Conservation (phyloP, 345 rosid genomes). For the Gossypium longicalyx region DNA sequence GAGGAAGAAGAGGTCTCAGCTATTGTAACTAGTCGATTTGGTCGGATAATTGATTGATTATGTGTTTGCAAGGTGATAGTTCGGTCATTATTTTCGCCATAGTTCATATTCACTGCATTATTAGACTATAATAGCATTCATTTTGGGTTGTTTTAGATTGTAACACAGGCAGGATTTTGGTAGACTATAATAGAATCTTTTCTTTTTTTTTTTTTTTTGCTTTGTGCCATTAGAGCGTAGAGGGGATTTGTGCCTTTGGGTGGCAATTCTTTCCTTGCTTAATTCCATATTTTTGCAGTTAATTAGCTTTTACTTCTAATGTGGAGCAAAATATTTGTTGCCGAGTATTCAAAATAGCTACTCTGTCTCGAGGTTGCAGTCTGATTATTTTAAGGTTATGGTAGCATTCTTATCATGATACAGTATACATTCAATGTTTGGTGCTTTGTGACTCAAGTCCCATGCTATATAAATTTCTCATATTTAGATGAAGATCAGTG, state of each 20-base stretch:
- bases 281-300: background rate
- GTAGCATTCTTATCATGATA: no score
- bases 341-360: background rate
- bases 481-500: no score
- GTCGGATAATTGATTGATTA: background rate
- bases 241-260: background rate
- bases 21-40: background rate
- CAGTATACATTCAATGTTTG: no score
- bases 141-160: no score
- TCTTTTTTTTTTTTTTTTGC: no score
- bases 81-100: no score
- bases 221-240: background rate
- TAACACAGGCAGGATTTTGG: no score
- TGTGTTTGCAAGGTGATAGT: background rate
- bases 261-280: background rate
- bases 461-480: no score
- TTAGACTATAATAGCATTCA: no score
- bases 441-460: no score
- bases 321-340: background rate
- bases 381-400: background rate
- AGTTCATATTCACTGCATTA: no score
- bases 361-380: background rate
- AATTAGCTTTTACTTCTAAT: background rate
- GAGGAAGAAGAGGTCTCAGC: slow-evolving; percentile 34
- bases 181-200: no score